Conservation (phyloP, 2,329 filamentous ascomycete species). For the Colletotrichum sp. region DNA sequence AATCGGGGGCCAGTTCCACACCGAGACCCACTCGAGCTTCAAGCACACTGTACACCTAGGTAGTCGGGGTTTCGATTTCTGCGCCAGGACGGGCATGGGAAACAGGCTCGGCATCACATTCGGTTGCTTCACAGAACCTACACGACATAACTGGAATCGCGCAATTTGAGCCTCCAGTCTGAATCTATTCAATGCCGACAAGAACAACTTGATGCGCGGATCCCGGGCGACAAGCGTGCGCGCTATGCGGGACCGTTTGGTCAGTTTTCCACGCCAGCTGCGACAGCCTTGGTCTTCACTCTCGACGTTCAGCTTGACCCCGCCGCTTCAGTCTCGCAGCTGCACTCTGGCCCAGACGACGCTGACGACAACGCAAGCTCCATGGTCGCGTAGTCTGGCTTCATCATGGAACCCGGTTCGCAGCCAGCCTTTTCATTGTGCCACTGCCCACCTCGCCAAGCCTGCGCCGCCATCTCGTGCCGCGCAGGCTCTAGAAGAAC, state of each 20-base stretch:
- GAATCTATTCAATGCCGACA: constrained; percentile 7
- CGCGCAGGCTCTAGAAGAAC: constrained; percentile 50
- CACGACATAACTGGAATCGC: neutral
- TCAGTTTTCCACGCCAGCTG: constrained; percentile 5
- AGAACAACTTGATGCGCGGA: constrained; percentile 17
- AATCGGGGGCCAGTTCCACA: neutral
- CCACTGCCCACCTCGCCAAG: neutral
- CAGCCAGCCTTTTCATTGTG: neutral
- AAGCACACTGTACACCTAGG: neutral
- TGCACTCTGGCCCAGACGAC: neutral
- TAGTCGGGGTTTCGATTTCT: neutral
- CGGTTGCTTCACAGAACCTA: neutral
- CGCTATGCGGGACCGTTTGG: constrained; percentile 5
- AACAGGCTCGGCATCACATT: neutral
- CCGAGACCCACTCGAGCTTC: neutral
- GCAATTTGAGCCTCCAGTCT: neutral
- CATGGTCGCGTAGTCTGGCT: neutral
- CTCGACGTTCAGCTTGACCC: neutral
- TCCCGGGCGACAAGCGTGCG: constrained; percentile 7
- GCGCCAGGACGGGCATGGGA: neutral
- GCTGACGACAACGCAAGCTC: neutral
- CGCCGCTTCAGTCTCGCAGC: neutral
- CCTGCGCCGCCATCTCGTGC: constrained; percentile 23
- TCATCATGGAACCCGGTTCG: neutral
- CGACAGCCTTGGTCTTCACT: neutral